Base-by-base conservation (phyloP, 2,329 filamentous ascomycete species). In the Aureobasidium sp. region DNA sequence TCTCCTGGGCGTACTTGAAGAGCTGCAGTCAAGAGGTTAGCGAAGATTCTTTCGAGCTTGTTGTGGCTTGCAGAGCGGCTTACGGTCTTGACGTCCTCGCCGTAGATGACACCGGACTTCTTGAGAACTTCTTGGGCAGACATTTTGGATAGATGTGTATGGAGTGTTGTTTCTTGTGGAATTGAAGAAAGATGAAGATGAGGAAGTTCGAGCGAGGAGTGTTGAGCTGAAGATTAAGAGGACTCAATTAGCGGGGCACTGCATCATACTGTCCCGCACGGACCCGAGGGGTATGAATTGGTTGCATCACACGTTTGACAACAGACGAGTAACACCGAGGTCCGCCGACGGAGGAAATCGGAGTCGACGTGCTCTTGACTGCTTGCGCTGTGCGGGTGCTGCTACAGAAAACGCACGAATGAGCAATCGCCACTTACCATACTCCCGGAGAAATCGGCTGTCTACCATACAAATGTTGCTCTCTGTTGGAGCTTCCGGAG, bases 1-100 rank as follows among this genome's bases (percentile, higher is more conserved):
- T 84, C 82, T 94, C 84, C 76, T 92, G 88, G 69, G 90, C 90
- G 78, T 97, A 90, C 79, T 92, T 84, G 82, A 97, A 96, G 73
- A 96, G 89, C 74, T 77, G 67, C 68, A 67, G 2, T 29, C 67
- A 66, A 65, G 64, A 27, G 12, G 48, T 66, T 56, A 64, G 65
- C 59, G 41, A 62, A 55, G 64, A 36, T 41, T 55, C 36, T 56
- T 44, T 36, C 41, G 17, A 25, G 41, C 45, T 36, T 55, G 42
- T 62, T 60, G 6, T 27, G 29, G 14, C 9, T 14, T 25, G 60
- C 41, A 29, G 48, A 51, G 45, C 27, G 29, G 61, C 61, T 42
- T 64, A 66, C 63, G 48, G 64, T 65, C 55, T 64, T 64, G 57
- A 71, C 70, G 59, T 72, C 70, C 60, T 73, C 71, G 62, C 72